Conservation (phyloP, 768 basidiomycete genomes). For the Boletus sensibilis region DNA sequence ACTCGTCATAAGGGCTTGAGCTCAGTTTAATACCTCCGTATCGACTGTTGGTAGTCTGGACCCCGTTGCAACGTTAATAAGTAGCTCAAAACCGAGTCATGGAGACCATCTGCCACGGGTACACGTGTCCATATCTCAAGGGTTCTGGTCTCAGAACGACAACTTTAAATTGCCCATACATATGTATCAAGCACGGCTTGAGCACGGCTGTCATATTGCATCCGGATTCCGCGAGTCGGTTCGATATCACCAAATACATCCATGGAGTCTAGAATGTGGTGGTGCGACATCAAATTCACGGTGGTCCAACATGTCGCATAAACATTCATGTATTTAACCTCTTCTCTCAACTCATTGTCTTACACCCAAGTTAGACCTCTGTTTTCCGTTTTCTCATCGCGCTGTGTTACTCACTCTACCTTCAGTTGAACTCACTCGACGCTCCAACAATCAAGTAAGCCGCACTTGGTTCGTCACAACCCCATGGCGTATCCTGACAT, state of each 20-base stretch:
- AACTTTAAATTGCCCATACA: conserved; percentile 3
- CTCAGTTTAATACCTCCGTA: too few relatives aligned
- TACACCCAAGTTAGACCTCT: not conserved
- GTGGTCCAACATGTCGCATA: not conserved
- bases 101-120: not conserved
- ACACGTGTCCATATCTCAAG: not conserved
- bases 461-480: not conserved
- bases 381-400: not conserved
- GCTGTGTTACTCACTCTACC: not conserved
- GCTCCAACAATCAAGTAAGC: conserved; percentile 5
- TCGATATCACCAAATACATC: conserved; percentile 14
- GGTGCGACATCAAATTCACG: not conserved
- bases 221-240: not conserved
- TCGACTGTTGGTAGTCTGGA: not conserved
- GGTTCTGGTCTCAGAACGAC: not conserved
- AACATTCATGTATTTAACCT: conserved; percentile 5
- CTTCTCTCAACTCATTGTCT: not conserved
- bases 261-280: conserved; percentile 11
- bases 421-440: not conserved
- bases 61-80: not conserved
- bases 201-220: not conserved
- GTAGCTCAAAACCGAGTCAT: not conserved
- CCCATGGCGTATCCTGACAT: conserved; percentile 6
- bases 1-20: too few relatives aligned
- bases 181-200: conserved; percentile 1